Percentiles rank a stretch among this genome's conserved stretches.
phyloP scores from a whole-genome alignment of 805 yeast genomes.

The Kazachstania bromeliacearum region DNA sequence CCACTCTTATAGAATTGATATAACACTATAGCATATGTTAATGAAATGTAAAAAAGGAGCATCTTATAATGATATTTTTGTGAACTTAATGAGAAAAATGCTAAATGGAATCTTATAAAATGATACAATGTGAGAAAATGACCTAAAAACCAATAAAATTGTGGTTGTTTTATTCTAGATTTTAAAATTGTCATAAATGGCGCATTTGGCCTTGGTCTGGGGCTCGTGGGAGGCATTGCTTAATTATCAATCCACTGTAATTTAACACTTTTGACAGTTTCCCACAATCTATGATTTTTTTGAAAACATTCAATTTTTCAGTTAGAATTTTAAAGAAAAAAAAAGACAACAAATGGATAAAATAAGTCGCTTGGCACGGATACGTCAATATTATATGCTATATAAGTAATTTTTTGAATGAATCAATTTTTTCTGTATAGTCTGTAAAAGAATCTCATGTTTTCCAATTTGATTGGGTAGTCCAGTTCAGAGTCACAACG shows the following conservation, averaged over 20 bases:
- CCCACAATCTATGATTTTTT: too few relatives aligned
- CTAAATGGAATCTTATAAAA: constrained; percentile 32
- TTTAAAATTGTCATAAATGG: constrained; percentile 16
- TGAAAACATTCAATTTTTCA: too few relatives aligned
- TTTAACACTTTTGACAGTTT: too few relatives aligned
- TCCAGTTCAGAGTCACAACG: constrained; percentile 44
- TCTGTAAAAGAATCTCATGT: constrained; percentile 79
- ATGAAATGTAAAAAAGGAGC: constrained; percentile 41
- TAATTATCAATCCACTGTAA: too few relatives aligned
- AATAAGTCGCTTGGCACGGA: too few relatives aligned
- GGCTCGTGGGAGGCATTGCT: too few relatives aligned
- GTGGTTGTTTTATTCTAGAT: constrained; percentile 37
- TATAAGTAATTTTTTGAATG: too few relatives aligned
- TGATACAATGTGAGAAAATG: constrained; percentile 42
- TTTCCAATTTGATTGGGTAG: constrained; percentile 66
- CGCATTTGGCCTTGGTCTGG: constrained; percentile 2
- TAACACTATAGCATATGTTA: constrained; percentile 55
- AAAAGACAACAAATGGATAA: too few relatives aligned
- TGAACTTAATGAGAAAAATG: constrained; percentile 33
- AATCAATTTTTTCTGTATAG: constrained; percentile 50
- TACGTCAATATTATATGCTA: too few relatives aligned
- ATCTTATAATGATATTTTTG: constrained; percentile 33
- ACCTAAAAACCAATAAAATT: constrained; percentile 63
- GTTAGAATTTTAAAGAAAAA: too few relatives aligned
- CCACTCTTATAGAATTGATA: constrained; percentile 46